A percentile compares a stretch with the other conserved stretches of the same genome.
phyloP scores from a whole-genome alignment of 192 early-diverging fungal genomes.

The Dimargaris cristalligena region DNA sequence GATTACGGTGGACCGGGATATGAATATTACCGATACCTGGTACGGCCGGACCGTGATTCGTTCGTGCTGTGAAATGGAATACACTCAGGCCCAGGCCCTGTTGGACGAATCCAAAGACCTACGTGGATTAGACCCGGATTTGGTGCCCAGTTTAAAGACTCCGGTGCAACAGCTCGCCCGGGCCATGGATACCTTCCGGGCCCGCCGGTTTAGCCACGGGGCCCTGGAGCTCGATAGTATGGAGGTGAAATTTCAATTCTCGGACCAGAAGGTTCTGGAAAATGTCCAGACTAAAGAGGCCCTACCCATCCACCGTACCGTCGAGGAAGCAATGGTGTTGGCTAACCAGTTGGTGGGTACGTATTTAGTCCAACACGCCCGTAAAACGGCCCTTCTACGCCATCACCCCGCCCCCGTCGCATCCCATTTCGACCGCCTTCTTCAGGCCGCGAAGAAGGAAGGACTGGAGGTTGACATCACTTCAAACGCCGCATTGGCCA shows the following conservation, averaged over 20 bases:
- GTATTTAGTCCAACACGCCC: conserved; percentile 33
- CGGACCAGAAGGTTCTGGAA: conserved; percentile 33
- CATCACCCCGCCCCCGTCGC: conserved; percentile 45
- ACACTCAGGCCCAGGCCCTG: conserved; percentile 56
- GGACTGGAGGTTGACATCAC: conserved; percentile 45
- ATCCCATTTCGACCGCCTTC: conserved; percentile 41
- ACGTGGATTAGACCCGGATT: conserved; percentile 20
- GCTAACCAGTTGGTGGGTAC: conserved; percentile 52
- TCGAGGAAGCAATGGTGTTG: conserved; percentile 69
- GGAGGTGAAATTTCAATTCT: conserved; percentile 57
- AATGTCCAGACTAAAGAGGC: conserved; percentile 46
- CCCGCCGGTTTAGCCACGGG: conserved; percentile 35
- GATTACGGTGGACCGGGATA: conserved; percentile 39
- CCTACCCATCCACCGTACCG: conserved; percentile 51
- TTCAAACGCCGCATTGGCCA: conserved; percentile 41
- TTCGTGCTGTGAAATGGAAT: conserved; percentile 59
- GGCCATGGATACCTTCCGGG: conserved; percentile 34
- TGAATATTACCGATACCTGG: conserved; percentile 27
- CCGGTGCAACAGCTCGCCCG: conserved; percentile 27
- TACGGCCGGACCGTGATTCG: conserved; percentile 55
- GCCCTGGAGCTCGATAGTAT: conserved; percentile 55
- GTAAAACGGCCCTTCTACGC: conserved; percentile 41
- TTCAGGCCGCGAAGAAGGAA: conserved; percentile 33
- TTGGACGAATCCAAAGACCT: conserved; percentile 35
- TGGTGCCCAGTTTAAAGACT: conserved; percentile 23